Evolutionary conservation across 257 asterid species (phyloP).

Genomic region (Leptodermis oblonga): DNA sequence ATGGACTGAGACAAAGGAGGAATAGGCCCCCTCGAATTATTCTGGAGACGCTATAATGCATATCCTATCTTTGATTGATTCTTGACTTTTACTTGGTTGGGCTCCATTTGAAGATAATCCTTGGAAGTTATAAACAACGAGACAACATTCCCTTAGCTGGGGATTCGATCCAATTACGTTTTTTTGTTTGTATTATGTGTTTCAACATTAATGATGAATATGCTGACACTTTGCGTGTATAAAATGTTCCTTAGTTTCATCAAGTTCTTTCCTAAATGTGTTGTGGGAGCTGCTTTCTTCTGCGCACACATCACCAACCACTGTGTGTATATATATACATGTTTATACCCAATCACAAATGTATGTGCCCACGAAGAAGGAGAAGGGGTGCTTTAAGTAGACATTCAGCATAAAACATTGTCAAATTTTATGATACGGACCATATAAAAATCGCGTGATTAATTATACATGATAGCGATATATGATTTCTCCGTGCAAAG

Average conservation of each 20-base stretch:
- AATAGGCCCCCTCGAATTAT: slow-evolving; percentile 19
- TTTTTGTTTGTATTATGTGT: slow-evolving; percentile 31
- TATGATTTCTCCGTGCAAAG: too few species aligned
- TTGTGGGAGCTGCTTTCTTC: slow-evolving; percentile 1
- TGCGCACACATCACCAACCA: not conserved
- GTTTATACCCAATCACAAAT: too few species aligned
- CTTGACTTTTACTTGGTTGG: slow-evolving; percentile 37
- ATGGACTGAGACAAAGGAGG: slow-evolving; percentile 10
- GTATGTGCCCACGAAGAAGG: too few species aligned
- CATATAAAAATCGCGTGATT: too few species aligned
- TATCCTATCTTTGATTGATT: slow-evolving; percentile 23
- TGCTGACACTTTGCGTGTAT: slow-evolving; percentile 15
- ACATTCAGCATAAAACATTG: too few species aligned
- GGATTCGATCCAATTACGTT: slow-evolving; percentile 40
- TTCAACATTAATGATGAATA: slow-evolving; percentile 15
- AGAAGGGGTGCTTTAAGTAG: too few species aligned
- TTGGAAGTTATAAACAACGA: slow-evolving; percentile 34
- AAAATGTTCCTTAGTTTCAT: slow-evolving; percentile 2
- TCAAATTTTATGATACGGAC: too few species aligned
- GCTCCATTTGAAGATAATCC: slow-evolving; percentile 46
- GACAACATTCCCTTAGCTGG: slow-evolving; percentile 48
- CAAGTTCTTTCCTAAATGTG: not conserved
- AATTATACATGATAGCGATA: too few species aligned
- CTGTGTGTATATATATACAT: too few species aligned
- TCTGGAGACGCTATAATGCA: slow-evolving; percentile 18